phyloP scores from a whole-genome alignment of 129 eudicot genomes.

The Tanacetum coccineum region DNA sequence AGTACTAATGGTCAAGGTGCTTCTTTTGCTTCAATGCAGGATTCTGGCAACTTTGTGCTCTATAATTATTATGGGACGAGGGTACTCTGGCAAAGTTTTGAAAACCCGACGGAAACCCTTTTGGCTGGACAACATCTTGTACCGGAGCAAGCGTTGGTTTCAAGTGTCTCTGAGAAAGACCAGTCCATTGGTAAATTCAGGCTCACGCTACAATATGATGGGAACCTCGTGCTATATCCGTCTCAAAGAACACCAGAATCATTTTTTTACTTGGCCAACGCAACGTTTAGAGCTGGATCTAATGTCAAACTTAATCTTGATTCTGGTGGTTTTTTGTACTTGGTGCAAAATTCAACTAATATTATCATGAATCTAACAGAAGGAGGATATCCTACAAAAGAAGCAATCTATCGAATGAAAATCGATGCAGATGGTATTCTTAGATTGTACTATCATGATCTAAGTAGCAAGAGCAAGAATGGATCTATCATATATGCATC shows the following conservation, averaged over 20 bases:
- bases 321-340: conserved; percentile 27
- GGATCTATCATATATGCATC: conserved; percentile 24
- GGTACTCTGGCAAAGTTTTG: conserved; percentile 41
- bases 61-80: neutral
- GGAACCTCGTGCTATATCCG: conserved; percentile 47
- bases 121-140: conserved; percentile 31
- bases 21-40: conserved; percentile 44
- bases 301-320: conserved; percentile 39
- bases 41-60: conserved; percentile 32
- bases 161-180: conserved; percentile 25
- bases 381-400: conserved; percentile 11
- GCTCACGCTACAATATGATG: conserved; percentile 43
- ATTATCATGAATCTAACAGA: neutral
- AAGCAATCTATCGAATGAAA: conserved; percentile 31
- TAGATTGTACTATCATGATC: conserved; percentile 28
- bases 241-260: neutral
- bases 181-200: conserved; percentile 32
- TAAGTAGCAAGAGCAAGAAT: neutral
- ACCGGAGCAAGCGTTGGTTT: conserved; percentile 14
- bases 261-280: conserved; percentile 28
- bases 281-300: neutral
- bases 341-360: conserved; percentile 18
- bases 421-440: conserved; percentile 44
- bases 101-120: conserved; percentile 41
- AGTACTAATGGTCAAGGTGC: conserved; percentile 14